Conservation (phyloP, 768 basidiomycete genomes). For the Suillus americanus region DNA sequence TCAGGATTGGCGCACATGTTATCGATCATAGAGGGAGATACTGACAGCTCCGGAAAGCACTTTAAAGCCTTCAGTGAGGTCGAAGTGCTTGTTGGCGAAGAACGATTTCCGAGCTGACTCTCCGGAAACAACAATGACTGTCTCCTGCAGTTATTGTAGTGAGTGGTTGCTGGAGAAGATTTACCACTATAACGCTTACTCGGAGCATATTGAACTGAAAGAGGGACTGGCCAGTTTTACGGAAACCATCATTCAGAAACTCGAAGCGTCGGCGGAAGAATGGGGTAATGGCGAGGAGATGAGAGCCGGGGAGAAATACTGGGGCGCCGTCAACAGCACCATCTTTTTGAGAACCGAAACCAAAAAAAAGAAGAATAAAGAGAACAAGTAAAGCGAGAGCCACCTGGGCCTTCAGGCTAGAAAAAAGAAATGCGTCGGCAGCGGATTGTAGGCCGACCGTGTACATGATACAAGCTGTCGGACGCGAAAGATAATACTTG, state of each 20-base stretch:
- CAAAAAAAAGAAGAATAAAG: constrained; percentile 40
- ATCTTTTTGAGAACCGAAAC: constrained; percentile 41
- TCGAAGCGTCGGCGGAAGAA: constrained; percentile 73
- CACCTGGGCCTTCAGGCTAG: constrained; percentile 33
- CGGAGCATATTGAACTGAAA: constrained; percentile 71
- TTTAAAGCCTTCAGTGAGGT: constrained; percentile 78
- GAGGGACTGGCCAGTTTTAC: constrained; percentile 59
- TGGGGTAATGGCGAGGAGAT: constrained; percentile 56
- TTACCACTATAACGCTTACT: constrained; percentile 39
- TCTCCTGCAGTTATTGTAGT: constrained; percentile 47
- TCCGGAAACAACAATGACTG: constrained; percentile 75
- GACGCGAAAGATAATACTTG: constrained; percentile 25
- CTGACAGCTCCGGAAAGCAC: constrained; percentile 76
- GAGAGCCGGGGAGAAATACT: constrained; percentile 54
- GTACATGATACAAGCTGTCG: constrained; percentile 35
- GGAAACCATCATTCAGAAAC: constrained; percentile 72
- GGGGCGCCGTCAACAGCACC: constrained; percentile 45
- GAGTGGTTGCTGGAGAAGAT: background rate
- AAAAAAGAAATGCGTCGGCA: constrained; percentile 35
- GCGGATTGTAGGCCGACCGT: constrained; percentile 42
- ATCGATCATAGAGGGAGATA: constrained; percentile 14
- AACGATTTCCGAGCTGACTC: constrained; percentile 68
- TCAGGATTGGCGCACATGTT: constrained; percentile 18
- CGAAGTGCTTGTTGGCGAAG: constrained; percentile 67
- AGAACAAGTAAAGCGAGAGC: constrained; percentile 33